Percentiles rank a stretch among this genome's conserved stretches.
Conservation (phyloP, 805 yeast species). For the Grigorovia yakushimaensis region DNA sequence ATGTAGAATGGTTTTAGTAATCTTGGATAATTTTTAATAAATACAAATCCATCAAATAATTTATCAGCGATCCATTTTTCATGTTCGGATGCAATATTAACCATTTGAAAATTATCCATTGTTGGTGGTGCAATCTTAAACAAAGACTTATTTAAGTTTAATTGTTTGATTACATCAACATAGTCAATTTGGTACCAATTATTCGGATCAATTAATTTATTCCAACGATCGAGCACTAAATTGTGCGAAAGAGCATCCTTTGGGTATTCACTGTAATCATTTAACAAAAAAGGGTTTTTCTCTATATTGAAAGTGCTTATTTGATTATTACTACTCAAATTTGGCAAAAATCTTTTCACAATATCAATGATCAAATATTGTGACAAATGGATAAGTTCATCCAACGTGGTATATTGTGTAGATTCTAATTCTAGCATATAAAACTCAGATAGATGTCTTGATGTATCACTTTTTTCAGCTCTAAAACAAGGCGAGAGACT, state of each 20-base stretch:
- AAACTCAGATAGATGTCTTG: conserved; percentile 84
- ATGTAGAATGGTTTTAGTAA: conserved; percentile 84
- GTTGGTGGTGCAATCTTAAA: conserved; percentile 1
- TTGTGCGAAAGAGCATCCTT: conserved; percentile 9
- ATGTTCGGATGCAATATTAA: conserved; percentile 63
- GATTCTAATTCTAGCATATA: conserved; percentile 97
- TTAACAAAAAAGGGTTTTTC: neutral
- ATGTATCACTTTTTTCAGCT: conserved; percentile 87
- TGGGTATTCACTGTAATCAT: conserved; percentile 2
- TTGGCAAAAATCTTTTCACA: neutral
- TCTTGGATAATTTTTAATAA: conserved; percentile 81
- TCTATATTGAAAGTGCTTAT: no score
- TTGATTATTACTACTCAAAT: no score
- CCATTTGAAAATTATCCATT: neutral
- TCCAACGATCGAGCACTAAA: conserved; percentile 46
- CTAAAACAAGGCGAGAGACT: conserved; percentile 85
- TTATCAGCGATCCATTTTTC: conserved; percentile 83
- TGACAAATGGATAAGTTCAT: conserved; percentile 52
- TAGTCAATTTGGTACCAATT: conserved; percentile 70
- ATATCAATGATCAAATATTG: conserved; percentile 1
- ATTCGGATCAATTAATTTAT: conserved; percentile 32
- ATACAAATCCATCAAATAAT: conserved; percentile 60
- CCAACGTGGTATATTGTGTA: conserved; percentile 49
- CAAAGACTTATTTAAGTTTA: conserved; percentile 4
- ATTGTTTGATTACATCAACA: conserved; percentile 53